A percentile compares a stretch with the other conserved stretches of the same genome.
Conservation (phyloP, 768 basidiomycete species). For the Mycena chlorophos region DNA sequence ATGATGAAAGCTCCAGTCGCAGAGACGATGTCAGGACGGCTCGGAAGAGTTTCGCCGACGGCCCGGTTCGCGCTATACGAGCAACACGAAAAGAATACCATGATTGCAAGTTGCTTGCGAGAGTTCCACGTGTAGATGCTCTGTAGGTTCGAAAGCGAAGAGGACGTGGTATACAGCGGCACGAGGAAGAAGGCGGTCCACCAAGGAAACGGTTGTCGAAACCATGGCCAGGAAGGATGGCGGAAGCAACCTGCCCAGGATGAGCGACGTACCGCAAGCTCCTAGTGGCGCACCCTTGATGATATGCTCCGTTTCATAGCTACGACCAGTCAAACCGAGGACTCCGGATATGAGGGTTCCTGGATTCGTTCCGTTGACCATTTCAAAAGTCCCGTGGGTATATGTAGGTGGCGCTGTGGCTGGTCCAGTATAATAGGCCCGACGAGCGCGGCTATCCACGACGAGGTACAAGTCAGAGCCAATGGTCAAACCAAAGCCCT, state of each 20-base stretch:
- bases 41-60: constrained; percentile 59
- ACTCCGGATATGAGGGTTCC: constrained; percentile 40
- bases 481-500: constrained; percentile 85
- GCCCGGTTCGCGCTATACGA: constrained; percentile 71
- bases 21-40: constrained; percentile 71
- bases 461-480: constrained; percentile 81
- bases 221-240: constrained; percentile 75
- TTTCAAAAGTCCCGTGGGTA: constrained; percentile 55
- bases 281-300: constrained; percentile 38
- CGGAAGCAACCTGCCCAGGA: constrained; percentile 68
- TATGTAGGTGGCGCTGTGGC: constrained; percentile 41
- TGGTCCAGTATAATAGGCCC: constrained; percentile 50
- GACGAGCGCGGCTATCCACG: constrained; percentile 59
- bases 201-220: constrained; percentile 74
- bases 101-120: constrained; percentile 60
- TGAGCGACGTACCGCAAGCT: constrained; percentile 25
- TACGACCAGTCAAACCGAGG: constrained; percentile 43
- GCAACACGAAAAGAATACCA: constrained; percentile 77
- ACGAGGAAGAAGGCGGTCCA: constrained; percentile 80
- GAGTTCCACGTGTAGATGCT: constrained; percentile 38
- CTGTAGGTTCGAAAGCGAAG: constrained; percentile 77
- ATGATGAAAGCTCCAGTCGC: constrained; percentile 78
- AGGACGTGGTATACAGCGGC: constrained; percentile 72
- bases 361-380: constrained; percentile 47
- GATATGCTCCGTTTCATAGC: constrained; percentile 43